Conservation (phyloP, 139 green algal species). For the Closterium sp. region DNA sequence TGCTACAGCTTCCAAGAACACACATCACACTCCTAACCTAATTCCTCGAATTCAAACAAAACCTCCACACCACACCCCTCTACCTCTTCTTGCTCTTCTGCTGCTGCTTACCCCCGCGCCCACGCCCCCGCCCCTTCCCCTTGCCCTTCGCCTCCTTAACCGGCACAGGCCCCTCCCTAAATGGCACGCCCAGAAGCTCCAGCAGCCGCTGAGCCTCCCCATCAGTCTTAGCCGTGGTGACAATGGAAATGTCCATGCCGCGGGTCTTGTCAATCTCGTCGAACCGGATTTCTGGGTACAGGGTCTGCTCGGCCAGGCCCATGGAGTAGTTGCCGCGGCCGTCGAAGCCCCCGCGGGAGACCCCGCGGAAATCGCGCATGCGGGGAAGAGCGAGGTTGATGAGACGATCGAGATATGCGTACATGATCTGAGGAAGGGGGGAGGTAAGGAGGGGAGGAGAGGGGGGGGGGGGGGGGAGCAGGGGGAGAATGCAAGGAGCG, state of each 20-base stretch:
- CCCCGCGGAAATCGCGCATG: slow-evolving; percentile 46
- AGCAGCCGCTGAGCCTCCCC: slow-evolving; percentile 27
- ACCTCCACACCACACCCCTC: not conserved
- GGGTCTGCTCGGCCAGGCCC: slow-evolving; percentile 34
- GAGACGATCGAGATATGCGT: slow-evolving; percentile 32
- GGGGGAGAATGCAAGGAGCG: too few species aligned
- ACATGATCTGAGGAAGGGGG: slow-evolving; percentile 13
- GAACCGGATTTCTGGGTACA: slow-evolving; percentile 43
- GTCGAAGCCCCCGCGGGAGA: slow-evolving; percentile 38
- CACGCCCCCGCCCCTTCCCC: not conserved
- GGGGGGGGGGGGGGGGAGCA: not conserved
- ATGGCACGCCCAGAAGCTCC: slow-evolving; percentile 19
- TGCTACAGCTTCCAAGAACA: not conserved
- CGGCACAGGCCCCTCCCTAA: not conserved
- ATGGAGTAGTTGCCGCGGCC: slow-evolving; percentile 34
- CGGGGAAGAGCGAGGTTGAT: slow-evolving; percentile 40
- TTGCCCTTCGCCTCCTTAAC: not conserved
- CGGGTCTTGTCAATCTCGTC: slow-evolving; percentile 46
- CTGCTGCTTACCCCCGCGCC: not conserved
- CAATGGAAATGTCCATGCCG: slow-evolving; percentile 48
- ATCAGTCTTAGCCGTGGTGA: slow-evolving; percentile 31
- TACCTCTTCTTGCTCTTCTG: slow-evolving; percentile 12
- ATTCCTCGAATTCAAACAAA: too few species aligned
- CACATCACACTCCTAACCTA: too few species aligned
- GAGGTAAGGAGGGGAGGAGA: not conserved